A percentile compares a stretch with the other conserved stretches of the same genome.
These are phyloP conservation scores for Backusella psychrophila DNA, from an alignment of 192 early-diverging fungal species.

Conservation along the genomic window DNA sequence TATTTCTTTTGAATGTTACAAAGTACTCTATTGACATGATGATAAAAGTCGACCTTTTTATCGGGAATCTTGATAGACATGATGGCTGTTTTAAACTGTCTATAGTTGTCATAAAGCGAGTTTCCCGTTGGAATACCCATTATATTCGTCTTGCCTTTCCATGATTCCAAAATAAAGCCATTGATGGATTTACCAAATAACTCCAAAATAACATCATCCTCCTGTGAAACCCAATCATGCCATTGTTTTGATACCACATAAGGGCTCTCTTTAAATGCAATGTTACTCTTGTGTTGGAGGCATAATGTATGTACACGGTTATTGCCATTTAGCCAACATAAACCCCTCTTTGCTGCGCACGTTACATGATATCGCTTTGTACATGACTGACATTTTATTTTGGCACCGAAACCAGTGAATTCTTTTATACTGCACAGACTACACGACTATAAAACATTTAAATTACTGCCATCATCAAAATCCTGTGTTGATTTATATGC, in stretches of 20 bases:
- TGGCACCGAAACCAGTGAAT: not conserved
- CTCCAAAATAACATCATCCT: not conserved
- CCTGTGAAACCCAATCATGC: not conserved
- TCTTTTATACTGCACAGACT: not conserved
- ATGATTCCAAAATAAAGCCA: not conserved
- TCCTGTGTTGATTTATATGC: not conserved
- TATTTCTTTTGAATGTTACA: not conserved
- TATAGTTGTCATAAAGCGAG: not conserved
- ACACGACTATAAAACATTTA: not conserved
- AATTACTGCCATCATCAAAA: not conserved
- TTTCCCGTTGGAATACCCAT: not conserved
- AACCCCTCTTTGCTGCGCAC: not conserved
- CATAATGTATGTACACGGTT: not conserved
- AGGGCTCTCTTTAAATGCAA: not conserved
- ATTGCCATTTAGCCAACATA: not conserved
- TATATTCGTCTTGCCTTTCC: not conserved
- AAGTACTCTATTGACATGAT: not conserved
- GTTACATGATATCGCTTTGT: not conserved
- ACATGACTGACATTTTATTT: not conserved
- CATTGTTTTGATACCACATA: not conserved
- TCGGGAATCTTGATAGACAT: not conserved
- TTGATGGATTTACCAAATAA: not conserved
- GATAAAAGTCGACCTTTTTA: not conserved
- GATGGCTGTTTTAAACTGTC: not conserved
- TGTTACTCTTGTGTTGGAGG: not conserved